phyloP scores from a whole-genome alignment of 768 basidiomycete species.

The Kwoniella sp. region DNA sequence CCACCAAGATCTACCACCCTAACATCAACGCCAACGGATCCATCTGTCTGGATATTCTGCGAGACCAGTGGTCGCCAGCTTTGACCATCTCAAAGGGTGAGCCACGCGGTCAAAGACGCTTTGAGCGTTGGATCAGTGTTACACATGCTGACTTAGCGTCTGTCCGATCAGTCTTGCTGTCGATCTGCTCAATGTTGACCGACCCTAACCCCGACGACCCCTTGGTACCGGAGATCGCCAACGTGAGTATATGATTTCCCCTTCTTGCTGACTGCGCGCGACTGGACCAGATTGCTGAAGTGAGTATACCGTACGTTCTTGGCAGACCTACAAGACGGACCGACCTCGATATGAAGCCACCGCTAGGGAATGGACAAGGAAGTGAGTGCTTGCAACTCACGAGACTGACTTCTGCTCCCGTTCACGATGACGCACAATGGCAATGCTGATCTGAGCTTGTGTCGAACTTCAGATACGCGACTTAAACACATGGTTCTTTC shows the following conservation, averaged over 20 bases:
- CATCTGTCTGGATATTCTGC: constrained; percentile 96
- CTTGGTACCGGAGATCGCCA: constrained; percentile 96
- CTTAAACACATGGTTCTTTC: constrained; percentile 23
- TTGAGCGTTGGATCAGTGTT: neutral
- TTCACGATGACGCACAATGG: constrained; percentile 1
- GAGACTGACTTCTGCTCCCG: neutral
- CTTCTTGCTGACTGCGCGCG: neutral
- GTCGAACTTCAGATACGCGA: constrained; percentile 23
- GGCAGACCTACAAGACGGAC: constrained; percentile 94
- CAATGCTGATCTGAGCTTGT: neutral
- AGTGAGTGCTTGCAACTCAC: constrained; percentile 63
- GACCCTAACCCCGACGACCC: constrained; percentile 99
- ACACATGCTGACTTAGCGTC: neutral
- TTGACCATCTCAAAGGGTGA: constrained; percentile 97
- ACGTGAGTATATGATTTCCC: constrained; percentile 59
- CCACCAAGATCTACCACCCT: constrained; percentile 99
- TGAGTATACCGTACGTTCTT: neutral
- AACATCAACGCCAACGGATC: constrained; percentile 99
- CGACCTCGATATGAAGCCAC: constrained; percentile 95
- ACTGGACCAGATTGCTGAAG: neutral
- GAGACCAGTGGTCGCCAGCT: constrained; percentile 99
- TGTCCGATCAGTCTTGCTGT: constrained; percentile 88
- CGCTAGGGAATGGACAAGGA: constrained; percentile 99
- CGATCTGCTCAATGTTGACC: constrained; percentile 98
- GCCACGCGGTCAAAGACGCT: constrained; percentile 30